These are phyloP conservation scores for Austroboletus eburneus DNA, from an alignment of 768 basidiomycete species.

Conservation along the genomic window DNA sequence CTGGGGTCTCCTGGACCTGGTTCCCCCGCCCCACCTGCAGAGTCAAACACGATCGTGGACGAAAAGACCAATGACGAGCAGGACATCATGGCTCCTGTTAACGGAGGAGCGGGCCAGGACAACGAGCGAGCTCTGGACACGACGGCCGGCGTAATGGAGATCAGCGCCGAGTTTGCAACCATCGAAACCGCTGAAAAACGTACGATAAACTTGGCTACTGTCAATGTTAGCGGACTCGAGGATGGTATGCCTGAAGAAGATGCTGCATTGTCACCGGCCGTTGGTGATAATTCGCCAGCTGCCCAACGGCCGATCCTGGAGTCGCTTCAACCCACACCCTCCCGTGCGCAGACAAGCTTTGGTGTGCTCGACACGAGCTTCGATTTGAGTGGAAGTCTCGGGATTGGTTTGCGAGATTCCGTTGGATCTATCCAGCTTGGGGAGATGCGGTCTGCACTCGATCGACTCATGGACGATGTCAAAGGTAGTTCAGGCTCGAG, in stretches of 20 bases:
- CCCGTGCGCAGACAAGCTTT: constrained; percentile 12
- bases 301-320: neutral
- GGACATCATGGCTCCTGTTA: neutral
- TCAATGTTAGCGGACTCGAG: constrained; percentile 1
- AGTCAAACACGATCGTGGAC: neutral
- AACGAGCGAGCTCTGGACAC: constrained; percentile 38
- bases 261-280: neutral
- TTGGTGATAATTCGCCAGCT: neutral
- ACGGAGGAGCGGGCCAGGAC: constrained; percentile 10
- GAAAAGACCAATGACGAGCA: neutral
- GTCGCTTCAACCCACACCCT: constrained; percentile 6
- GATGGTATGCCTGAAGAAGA: neutral
- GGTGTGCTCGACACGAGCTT: constrained; percentile 22
- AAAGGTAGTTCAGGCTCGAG: constrained; percentile 24
- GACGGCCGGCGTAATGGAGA: constrained; percentile 32
- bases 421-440: constrained; percentile 53
- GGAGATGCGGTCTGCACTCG: constrained; percentile 71
- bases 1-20: constrained; percentile 19
- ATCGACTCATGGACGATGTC: constrained; percentile 70
- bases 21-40: constrained; percentile 6
- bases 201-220: constrained; percentile 18
- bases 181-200: constrained; percentile 46
- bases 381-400: constrained; percentile 20
- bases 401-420: constrained; percentile 33
- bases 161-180: constrained; percentile 48